Percentiles rank a stretch among this genome's conserved stretches.
phyloP scores from a whole-genome alignment of 352 stramenopile genomes.

The Globisporangium orthogonon region DNA sequence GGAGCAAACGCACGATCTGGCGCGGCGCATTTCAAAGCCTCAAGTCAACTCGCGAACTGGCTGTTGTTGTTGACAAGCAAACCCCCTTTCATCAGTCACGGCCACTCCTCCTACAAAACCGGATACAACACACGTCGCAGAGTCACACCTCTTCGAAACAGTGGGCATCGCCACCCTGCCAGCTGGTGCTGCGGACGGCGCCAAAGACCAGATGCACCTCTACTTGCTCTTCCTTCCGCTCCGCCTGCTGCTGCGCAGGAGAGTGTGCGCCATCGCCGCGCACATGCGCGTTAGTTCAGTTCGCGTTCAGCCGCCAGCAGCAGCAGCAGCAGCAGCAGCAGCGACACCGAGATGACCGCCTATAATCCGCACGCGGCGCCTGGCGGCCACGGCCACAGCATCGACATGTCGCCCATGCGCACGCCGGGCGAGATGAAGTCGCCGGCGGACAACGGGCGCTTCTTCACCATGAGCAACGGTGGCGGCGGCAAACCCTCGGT shows the following conservation, averaged over 20 bases:
- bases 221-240: background rate
- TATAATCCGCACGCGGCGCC: constrained; percentile 1
- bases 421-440: constrained; percentile 34
- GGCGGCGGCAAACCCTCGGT: constrained; percentile 37
- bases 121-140: background rate
- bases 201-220: constrained; percentile 5
- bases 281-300: background rate
- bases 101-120: background rate
- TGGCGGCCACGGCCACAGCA: constrained; percentile 1
- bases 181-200: constrained; percentile 9
- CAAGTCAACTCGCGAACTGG: background rate
- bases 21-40: background rate
- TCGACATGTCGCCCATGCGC: constrained; percentile 16
- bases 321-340: background rate
- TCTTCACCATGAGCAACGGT: constrained; percentile 58
- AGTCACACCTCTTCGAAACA: background rate
- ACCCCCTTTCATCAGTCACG: too few relatives aligned
- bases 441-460: constrained; percentile 46
- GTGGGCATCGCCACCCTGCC: too few relatives aligned
- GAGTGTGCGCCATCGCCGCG: background rate
- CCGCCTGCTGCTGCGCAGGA: background rate
- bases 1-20: too few relatives aligned
- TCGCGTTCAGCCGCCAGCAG: background rate
- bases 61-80: too few relatives aligned
- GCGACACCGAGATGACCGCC: constrained; percentile 8